Percentiles rank a stretch among this genome's conserved stretches.
These are phyloP conservation scores for Lizanozyma gosingica DNA, from an alignment of 1,139 yeast genomes.

Conservation along the genomic window DNA sequence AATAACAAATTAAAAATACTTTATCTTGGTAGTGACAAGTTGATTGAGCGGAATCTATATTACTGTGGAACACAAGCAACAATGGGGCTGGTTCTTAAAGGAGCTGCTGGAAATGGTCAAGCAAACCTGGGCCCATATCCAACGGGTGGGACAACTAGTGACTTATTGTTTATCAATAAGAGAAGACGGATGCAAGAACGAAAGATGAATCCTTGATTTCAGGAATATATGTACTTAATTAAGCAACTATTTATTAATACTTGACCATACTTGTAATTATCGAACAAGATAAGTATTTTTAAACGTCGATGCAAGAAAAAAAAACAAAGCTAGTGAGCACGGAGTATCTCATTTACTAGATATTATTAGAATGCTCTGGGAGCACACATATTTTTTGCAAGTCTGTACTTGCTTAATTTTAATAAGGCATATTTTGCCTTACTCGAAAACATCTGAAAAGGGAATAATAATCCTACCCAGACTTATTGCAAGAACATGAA, in stretches of 20 bases:
- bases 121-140: background rate
- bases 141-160: constrained; percentile 13
- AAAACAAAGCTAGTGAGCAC: no score
- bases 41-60: constrained; percentile 34
- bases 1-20: constrained; percentile 65
- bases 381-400: no score
- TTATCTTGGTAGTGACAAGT: constrained; percentile 56
- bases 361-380: no score
- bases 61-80: constrained; percentile 25
- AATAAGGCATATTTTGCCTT: no score
- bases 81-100: constrained; percentile 16
- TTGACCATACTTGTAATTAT: no score
- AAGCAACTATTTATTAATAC: background rate
- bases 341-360: no score
- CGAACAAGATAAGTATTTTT: no score
- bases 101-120: background rate
- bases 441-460: no score
- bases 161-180: constrained; percentile 21
- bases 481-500: no score
- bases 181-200: constrained; percentile 13
- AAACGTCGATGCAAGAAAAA: no score
- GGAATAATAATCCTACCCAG: no score
- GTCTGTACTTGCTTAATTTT: no score
- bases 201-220: background rate
- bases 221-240: background rate